Evolutionary conservation across 257 asterid genomes (phyloP).

Genomic region (Nicotiana paniculata): DNA sequence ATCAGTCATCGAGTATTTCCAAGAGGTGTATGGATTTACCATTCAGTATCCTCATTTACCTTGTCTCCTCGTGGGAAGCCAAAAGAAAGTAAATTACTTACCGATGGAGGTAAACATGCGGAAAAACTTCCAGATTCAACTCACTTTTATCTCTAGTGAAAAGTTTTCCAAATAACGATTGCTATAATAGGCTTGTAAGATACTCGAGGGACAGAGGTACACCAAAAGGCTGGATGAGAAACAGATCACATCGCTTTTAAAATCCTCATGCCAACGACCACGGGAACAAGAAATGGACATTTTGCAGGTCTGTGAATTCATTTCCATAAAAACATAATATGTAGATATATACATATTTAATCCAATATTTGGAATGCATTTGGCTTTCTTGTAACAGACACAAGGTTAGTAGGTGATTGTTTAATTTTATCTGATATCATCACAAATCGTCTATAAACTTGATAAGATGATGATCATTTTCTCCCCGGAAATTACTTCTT

Average conservation of each 20-base stretch:
- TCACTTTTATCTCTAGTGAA: background rate
- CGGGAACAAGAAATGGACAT: slow-evolving; percentile 87
- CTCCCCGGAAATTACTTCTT: too few relatives aligned
- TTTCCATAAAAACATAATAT: background rate
- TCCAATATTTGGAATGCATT: too few relatives aligned
- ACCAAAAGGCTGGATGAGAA: slow-evolving; percentile 90
- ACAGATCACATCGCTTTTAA: slow-evolving; percentile 84
- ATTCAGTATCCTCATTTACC: slow-evolving; percentile 93
- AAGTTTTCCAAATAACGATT: background rate
- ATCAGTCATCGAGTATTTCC: slow-evolving; percentile 89
- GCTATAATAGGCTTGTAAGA: slow-evolving; percentile 74
- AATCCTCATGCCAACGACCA: slow-evolving; percentile 95
- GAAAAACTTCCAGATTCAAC: background rate
- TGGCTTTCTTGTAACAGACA: too few relatives aligned
- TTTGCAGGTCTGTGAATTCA: slow-evolving; percentile 52
- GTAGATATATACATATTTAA: too few relatives aligned
- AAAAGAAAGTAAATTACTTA: slow-evolving; percentile 91
- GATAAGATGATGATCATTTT: too few relatives aligned
- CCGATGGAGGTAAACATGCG: slow-evolving; percentile 80
- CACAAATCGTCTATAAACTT: too few relatives aligned
- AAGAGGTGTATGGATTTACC: slow-evolving; percentile 86
- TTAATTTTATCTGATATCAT: too few relatives aligned
- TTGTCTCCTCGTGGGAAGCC: slow-evolving; percentile 99
- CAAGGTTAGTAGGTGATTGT: too few relatives aligned
- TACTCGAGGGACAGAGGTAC: slow-evolving; percentile 94